Conservation (phyloP, 2,329 filamentous ascomycete species). For the Graphium sp. region DNA sequence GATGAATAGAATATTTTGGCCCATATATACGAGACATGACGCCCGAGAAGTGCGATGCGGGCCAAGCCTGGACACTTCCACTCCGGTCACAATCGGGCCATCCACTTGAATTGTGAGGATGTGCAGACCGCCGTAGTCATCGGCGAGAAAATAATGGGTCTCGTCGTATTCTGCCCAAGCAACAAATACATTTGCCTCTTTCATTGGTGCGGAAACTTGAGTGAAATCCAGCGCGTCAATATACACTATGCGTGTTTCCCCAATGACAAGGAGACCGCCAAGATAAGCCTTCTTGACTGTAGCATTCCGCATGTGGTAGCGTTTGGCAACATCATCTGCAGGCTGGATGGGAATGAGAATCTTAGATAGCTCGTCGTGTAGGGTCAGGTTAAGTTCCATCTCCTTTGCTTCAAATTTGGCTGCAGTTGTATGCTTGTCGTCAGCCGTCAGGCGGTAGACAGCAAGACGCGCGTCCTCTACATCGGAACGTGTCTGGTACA, state of each 20-base stretch:
- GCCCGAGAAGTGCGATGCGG: constrained; percentile 49
- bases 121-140: constrained; percentile 78
- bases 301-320: constrained; percentile 41
- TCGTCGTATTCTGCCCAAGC: constrained; percentile 77
- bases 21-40: constrained; percentile 63
- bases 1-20: constrained; percentile 58
- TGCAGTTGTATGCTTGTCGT: constrained; percentile 36
- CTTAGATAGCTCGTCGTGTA: constrained; percentile 36
- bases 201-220: constrained; percentile 45
- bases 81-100: constrained; percentile 50
- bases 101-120: constrained; percentile 63
- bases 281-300: constrained; percentile 36
- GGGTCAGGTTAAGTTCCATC: constrained; percentile 33
- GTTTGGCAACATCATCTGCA: constrained; percentile 35
- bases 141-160: constrained; percentile 70
- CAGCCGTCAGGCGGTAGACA: constrained; percentile 39
- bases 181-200: constrained; percentile 73
- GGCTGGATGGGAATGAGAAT: constrained; percentile 46
- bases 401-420: constrained; percentile 40
- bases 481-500: constrained; percentile 37
- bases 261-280: constrained; percentile 58
- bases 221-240: constrained; percentile 62
- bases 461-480: constrained; percentile 35
- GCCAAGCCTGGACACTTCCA: constrained; percentile 51
- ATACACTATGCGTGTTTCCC: constrained; percentile 71